phyloP scores from a whole-genome alignment of 2,329 filamentous ascomycete genomes.

The Nemania abortiva region DNA sequence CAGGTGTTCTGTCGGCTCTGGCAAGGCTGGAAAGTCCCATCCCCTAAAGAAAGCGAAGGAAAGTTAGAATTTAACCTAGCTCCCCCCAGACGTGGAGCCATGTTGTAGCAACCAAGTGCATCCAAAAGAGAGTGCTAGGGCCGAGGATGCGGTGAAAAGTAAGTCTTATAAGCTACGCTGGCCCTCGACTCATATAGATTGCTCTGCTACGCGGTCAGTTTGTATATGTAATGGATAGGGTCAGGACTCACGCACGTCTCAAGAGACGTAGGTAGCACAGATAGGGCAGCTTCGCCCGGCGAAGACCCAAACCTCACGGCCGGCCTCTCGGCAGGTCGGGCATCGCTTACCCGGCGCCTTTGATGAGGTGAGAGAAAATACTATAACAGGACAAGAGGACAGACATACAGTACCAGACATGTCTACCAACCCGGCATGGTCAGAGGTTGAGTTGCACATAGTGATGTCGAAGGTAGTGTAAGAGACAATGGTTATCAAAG shows the following conservation, averaged over 20 bases:
- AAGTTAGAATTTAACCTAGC: background rate
- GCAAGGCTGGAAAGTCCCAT: background rate
- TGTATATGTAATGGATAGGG: background rate
- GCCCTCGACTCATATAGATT: background rate
- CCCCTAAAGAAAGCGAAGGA: background rate
- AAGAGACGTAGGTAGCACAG: conserved; percentile 44
- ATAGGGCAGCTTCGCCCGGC: conserved; percentile 44
- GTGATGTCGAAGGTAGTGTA: conserved; percentile 8
- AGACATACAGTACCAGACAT: conserved; percentile 40
- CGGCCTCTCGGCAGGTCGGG: conserved; percentile 38
- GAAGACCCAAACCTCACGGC: conserved; percentile 42
- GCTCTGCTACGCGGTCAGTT: conserved; percentile 1
- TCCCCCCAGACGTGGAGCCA: background rate
- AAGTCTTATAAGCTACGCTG: background rate
- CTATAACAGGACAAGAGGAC: background rate
- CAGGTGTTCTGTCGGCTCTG: background rate
- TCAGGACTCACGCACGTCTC: conserved; percentile 3
- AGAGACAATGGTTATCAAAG: background rate
- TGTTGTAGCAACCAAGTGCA: background rate
- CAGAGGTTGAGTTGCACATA: conserved; percentile 32
- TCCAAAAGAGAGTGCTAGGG: background rate
- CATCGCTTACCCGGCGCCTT: conserved; percentile 45
- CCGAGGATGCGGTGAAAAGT: background rate
- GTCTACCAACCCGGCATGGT: conserved; percentile 31
- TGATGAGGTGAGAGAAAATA: conserved; percentile 22